These are phyloP conservation scores for Moricandia moricandioides DNA, from an alignment of 345 rosid genomes.

Conservation along the genomic window DNA sequence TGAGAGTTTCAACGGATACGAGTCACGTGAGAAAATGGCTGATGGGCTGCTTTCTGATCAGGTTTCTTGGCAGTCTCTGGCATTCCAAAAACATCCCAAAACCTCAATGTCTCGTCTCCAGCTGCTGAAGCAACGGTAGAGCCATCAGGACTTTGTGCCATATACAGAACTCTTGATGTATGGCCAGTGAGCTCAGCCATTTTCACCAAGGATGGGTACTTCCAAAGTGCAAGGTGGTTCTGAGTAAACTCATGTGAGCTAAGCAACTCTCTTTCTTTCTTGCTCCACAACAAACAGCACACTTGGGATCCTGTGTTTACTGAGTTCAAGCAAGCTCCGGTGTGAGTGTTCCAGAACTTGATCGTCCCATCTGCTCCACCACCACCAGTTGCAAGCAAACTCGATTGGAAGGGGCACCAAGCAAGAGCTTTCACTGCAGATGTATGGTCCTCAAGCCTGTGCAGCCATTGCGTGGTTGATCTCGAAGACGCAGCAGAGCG, in stretches of 20 bases:
- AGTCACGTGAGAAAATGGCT: background rate
- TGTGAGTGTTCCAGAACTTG: background rate
- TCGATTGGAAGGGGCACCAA: background rate
- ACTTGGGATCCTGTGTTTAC: background rate
- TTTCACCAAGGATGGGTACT: background rate
- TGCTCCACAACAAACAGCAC: background rate
- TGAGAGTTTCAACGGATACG: background rate
- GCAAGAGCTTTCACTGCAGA: background rate
- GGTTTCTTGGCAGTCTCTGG: background rate
- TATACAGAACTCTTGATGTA: background rate
- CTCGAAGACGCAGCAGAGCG: background rate
- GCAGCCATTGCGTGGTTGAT: background rate
- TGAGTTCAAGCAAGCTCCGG: background rate
- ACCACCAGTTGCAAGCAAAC: background rate
- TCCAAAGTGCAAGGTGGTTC: background rate
- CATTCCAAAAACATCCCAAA: background rate
- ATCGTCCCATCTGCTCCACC: background rate
- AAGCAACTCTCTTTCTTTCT: background rate
- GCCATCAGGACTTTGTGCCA: background rate
- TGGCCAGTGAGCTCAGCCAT: conserved; percentile 49
- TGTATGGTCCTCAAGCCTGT: background rate
- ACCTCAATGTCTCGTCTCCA: background rate
- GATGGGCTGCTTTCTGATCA: background rate
- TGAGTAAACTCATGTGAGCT: background rate
- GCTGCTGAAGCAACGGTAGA: background rate